Base-by-base conservation (phyloP, 169 alveolate species). In the Theileria orientalis region DNA sequence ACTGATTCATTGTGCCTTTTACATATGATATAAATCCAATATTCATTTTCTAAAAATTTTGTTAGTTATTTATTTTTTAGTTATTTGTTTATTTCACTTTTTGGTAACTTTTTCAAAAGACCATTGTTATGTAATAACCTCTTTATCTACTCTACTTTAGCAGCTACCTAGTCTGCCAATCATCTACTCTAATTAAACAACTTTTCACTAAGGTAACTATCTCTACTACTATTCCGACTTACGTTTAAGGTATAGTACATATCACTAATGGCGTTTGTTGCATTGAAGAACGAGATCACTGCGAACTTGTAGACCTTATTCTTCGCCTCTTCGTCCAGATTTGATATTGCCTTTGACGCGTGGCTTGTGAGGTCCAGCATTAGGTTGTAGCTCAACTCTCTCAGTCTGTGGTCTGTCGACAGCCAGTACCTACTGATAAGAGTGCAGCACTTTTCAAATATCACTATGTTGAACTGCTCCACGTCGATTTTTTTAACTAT, bases 401-500 rank as follows among this genome's bases (percentile, higher is more conserved):
- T 52, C 60, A 69, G 14, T 23, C 66, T 68, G 67, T 76, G 66
- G 68, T 76, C 80, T 29, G 72, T 16, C 19, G 60, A 42, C 40
- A 62, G 35, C 72, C 52, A 62, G 56, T 40, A 33, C 16, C 0
- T 29, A 27, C 57, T 25, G 23, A 62, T 14, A 9, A 62, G 54
- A 0, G 41, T 14, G n/a, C 21, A 19, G 54, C 72, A 62, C 57
- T 32, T 32, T 40, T 62, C 23, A 44, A 62, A 62, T 33, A 62
- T 44, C 27, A 16, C 9, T 6, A 42, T 40, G 14, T 19, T 42
- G 30, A 62, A 62, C 40, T 21, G 33, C 21, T 62, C 72, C 0
- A 33, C 8, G 35, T 62, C 72, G 32, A 62, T 25, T 44, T 62
- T 62, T 44, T 62, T 62, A 62, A 62, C 21, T 33, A 40, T 33